Conservation (phyloP, 208 protist species). For the Spongospora subterranea region DNA sequence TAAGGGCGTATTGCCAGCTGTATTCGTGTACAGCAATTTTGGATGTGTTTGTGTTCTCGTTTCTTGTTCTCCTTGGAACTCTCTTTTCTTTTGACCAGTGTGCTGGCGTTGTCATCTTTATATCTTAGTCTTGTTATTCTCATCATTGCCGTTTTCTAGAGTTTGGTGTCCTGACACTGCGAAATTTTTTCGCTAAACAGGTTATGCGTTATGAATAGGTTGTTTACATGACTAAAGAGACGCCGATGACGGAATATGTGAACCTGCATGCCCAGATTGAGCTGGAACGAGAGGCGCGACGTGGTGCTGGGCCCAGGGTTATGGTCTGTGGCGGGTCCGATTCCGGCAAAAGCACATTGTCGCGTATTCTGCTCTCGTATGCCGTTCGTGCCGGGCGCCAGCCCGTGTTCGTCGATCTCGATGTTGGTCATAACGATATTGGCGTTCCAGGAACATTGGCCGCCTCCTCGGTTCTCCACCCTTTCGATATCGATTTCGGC, state of each 20-base stretch:
- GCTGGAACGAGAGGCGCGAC: not conserved
- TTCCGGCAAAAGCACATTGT: not conserved
- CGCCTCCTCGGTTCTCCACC: not conserved
- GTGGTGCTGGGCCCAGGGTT: not conserved
- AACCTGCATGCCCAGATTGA: constrained; percentile 43
- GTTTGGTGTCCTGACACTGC: no score
- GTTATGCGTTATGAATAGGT: not conserved
- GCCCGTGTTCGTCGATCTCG: constrained; percentile 37
- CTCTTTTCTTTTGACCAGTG: no score
- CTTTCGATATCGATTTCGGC: constrained; percentile 4
- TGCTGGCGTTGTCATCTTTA: not conserved
- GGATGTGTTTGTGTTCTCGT: no score
- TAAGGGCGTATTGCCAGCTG: no score
- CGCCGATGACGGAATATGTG: constrained; percentile 11
- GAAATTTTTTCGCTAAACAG: no score
- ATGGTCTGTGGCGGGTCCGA: not conserved
- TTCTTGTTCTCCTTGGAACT: no score
- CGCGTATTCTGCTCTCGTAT: constrained; percentile 9
- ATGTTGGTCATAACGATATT: constrained; percentile 41
- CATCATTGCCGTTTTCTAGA: no score
- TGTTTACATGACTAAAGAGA: constrained; percentile 1
- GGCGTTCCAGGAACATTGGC: not conserved
- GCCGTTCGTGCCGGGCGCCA: constrained; percentile 29
- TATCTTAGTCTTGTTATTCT: not conserved
- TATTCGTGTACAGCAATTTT: no score